Conservation (phyloP, 2,329 filamentous ascomycete species). For the Epichloe festucae region DNA sequence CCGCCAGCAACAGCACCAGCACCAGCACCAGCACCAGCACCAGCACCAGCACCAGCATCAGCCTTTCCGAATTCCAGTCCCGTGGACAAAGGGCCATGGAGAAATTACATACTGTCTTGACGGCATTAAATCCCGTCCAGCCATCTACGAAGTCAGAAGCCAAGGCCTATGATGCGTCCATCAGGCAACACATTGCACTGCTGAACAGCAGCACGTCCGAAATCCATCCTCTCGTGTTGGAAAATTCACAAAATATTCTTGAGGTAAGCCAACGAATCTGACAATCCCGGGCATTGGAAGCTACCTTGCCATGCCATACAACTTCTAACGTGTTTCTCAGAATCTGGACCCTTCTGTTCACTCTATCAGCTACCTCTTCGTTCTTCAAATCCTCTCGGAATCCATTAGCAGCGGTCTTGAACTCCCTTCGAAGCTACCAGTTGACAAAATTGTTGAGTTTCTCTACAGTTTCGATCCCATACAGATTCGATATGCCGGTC, state of each 20-base stretch:
- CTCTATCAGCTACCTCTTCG: constrained; percentile 36
- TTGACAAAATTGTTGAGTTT: constrained; percentile 31
- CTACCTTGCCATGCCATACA: background rate
- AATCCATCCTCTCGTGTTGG: constrained; percentile 15
- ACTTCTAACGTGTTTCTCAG: constrained; percentile 16
- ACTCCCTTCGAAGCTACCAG: constrained; percentile 19
- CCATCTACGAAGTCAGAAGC: background rate
- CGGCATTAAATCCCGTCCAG: background rate
- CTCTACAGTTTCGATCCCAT: constrained; percentile 34
- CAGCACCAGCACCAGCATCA: background rate
- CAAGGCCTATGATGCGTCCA: constrained; percentile 2
- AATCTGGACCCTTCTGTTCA: constrained; percentile 33
- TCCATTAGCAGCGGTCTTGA: constrained; percentile 14
- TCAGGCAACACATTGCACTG: constrained; percentile 3
- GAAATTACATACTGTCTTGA: background rate
- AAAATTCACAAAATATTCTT: constrained; percentile 26
- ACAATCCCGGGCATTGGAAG: background rate
- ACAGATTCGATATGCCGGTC: constrained; percentile 39
- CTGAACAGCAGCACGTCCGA: background rate
- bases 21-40: background rate
- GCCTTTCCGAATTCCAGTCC: background rate
- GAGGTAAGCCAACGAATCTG: constrained; percentile 17
- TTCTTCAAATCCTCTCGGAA: constrained; percentile 30
- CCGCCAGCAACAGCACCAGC: background rate
- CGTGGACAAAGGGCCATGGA: constrained; percentile 1